Evolutionary conservation across 2,329 filamentous ascomycete genomes (phyloP), one percentile per base, ranked within the genome.

Genomic region (Coleophoma eucalyptorum): DNA sequence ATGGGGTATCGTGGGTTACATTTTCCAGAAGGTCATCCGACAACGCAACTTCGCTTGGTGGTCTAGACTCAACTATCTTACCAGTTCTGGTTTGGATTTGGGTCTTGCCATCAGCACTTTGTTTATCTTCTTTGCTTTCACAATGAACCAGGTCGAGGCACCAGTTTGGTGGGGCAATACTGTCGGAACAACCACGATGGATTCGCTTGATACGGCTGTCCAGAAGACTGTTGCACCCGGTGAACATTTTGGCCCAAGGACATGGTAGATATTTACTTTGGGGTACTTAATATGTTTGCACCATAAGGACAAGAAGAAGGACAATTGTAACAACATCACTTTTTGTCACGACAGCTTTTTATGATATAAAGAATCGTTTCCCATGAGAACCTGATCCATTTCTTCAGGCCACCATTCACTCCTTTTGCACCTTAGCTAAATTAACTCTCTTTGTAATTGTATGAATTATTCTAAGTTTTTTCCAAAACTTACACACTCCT

Each of bases 11-110:
- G 80, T 87, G 8, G 87, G 87, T 8, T 77, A 80, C 48, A 56
- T 84, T 34, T 90, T 90, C 72, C 88, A 89, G 68, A 85, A 78
- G 60, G 81, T 75, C 58, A 79, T 90, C 63, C 80, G 80, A 63
- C 76, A 83, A 51, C 76, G 79, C 55, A 86, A 78, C 68, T 79
- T 76, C 6, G 86, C 83, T 34, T 90, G 87, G 87, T 90, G 87
- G 87, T 72, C 86, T 68, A 81, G 84, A 65, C 89, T 88, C 71
- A 90, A 90, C 71, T 90, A 90, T 65, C 77, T 90, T 62, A 82
- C 84, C 0, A 88, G 85, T 20, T 85, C 85, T 0, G 87, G 82
- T 1, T 71, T 90, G 21, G 87, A 90, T 66, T 79, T 80, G 47
- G 87, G 86, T 11, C 73, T 89, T 8, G 80, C 84, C 7, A 66